These are phyloP conservation scores for Elymus sibiricus DNA, from an alignment of 176 grass and related monocot genomes.

Conservation along the genomic window DNA sequence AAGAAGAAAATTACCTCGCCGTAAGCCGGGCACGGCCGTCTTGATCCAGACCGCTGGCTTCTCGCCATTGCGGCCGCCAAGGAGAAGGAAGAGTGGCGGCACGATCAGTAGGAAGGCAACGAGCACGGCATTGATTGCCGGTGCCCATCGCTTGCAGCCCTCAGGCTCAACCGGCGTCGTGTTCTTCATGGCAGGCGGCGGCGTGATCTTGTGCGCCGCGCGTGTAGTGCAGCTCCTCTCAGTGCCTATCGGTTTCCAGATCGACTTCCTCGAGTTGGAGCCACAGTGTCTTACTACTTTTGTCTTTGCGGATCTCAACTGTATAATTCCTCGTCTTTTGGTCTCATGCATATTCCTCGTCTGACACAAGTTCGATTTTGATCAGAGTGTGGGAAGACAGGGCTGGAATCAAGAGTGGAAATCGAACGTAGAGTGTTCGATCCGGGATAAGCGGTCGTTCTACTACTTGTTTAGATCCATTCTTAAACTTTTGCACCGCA, in stretches of 20 bases:
- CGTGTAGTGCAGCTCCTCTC: too few species aligned
- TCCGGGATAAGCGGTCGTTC: background rate
- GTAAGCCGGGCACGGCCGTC: background rate
- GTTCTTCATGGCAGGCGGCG: background rate
- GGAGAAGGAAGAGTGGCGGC: slow-evolving; percentile 8
- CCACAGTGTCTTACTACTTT: too few species aligned
- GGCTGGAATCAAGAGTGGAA: background rate
- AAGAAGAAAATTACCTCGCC: background rate
- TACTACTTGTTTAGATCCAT: background rate
- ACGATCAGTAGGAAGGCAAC: slow-evolving; percentile 9
- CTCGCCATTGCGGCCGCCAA: background rate
- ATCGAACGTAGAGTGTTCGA: background rate
- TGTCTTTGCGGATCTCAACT: too few species aligned
- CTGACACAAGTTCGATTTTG: background rate
- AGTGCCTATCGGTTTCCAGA: too few species aligned
- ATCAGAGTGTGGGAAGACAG: background rate
- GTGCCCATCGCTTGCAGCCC: slow-evolving; percentile 5
- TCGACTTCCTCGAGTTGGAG: too few species aligned
- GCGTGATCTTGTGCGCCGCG: background rate
- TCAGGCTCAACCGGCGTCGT: background rate
- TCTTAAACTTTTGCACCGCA: too few species aligned
- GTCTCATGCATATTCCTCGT: too few species aligned
- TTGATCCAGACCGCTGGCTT: slow-evolving; percentile 9
- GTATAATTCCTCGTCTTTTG: too few species aligned
- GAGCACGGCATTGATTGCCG: background rate